These are phyloP conservation scores for Colletotrichum eleusines DNA, from an alignment of 2,329 filamentous ascomycete genomes.

Conservation along the genomic window DNA sequence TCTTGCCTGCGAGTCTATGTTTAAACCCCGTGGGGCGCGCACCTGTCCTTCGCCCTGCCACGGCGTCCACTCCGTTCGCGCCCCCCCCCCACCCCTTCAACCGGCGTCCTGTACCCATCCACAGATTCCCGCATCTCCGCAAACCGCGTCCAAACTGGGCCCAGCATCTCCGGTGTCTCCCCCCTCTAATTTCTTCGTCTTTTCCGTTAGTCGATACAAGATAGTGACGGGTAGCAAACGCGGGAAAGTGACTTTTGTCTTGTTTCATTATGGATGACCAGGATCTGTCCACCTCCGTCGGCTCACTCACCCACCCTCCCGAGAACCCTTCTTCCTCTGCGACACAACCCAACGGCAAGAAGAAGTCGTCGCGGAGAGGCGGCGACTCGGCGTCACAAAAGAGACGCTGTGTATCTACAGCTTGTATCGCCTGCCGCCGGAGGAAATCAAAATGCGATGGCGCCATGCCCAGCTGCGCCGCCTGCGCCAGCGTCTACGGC, in stretches of 20 bases:
- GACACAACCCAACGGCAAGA: slow-evolving; percentile 46
- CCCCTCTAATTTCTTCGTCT: background rate
- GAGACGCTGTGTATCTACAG: slow-evolving; percentile 84
- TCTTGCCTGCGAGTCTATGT: no score
- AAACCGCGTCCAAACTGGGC: slow-evolving; percentile 13
- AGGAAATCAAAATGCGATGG: slow-evolving; percentile 93
- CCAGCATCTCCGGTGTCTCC: slow-evolving; percentile 24
- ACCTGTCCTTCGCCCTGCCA: background rate
- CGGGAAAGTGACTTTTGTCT: background rate
- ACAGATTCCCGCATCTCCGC: slow-evolving; percentile 35
- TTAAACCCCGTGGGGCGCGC: slow-evolving; percentile 22
- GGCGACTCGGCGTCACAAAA: slow-evolving; percentile 67
- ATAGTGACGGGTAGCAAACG: background rate
- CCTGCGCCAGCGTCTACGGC: slow-evolving; percentile 94
- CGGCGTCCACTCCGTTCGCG: slow-evolving; percentile 15
- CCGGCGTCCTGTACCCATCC: slow-evolving; percentile 16
- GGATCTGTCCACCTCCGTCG: slow-evolving; percentile 20
- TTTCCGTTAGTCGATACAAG: slow-evolving; percentile 1
- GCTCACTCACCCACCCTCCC: slow-evolving; percentile 9
- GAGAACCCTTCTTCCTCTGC: slow-evolving; percentile 10
- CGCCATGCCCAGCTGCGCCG: slow-evolving; percentile 89
- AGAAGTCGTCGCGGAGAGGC: slow-evolving; percentile 66
- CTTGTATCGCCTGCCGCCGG: slow-evolving; percentile 82
- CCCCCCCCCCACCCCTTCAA: background rate
- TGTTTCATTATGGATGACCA: slow-evolving; percentile 26